Base-by-base conservation (phyloP, 441 rosid genomes). In the Macaranga tanarius region DNA sequence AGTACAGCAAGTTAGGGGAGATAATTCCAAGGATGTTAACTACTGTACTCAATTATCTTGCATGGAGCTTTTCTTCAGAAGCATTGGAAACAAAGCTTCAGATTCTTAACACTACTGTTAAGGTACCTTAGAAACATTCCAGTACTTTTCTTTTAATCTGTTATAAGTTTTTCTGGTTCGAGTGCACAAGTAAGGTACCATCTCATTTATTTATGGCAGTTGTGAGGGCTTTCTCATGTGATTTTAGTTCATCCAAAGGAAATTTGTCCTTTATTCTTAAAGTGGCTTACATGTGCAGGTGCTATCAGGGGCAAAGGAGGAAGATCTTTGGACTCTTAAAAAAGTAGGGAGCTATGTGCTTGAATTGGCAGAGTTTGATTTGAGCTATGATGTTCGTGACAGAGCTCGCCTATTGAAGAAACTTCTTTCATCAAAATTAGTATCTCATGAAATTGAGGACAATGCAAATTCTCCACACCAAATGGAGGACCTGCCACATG, bases 341-440 rank as follows among this genome's bases (percentile, higher is more conserved):
- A 88, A 71, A 81, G 71, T 88, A 77, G 81, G 84, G 67, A 69
- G 83, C 80, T 95, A 90, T 80, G 84, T 93, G 82, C 85, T 95
- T 81, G 98, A 91, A 79, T 78, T 95, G 83, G 97, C 96, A 26
- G 95, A 89, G 75, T 82, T 85, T 85, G 99, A 95, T 79, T 71
- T 86, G 75, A 86, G 81, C 82, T 93, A 91, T 86, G 98, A 92
- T 85, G 82, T 95, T 40, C 97, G 97, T 77, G 99, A 93, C 81
- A 92, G 92, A 84, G 91, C 97, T 78, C 92, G 96, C 75, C 79
- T 93, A 74, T 70, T 93, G 50, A 87, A 84, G 83, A 93, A 90
- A 77, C 80, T 89, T 72, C 76, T 80, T 59, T 82, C 87, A 38
- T 78, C 72, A 78, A 76, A 79, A 73, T 74, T 81, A 58, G 82